Evolutionary conservation across 2,329 filamentous ascomycete genomes (phyloP), one percentile per base, ranked within the genome.

Genomic region (Phaeoacremonium minimum): DNA sequence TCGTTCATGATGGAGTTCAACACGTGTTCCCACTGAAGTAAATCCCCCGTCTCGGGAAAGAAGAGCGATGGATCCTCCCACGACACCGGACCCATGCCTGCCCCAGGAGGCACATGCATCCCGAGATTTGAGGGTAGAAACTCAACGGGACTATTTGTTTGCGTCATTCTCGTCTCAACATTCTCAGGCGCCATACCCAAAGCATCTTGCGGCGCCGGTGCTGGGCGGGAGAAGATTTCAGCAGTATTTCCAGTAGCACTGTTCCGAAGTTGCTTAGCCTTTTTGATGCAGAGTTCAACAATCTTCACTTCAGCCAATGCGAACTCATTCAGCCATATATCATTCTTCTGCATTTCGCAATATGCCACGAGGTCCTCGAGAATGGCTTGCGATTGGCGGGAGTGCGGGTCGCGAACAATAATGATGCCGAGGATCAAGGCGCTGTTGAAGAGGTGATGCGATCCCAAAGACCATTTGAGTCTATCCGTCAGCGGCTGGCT

Each of bases 401-500:
- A 48, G 18, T 50, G 43, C 5, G 60, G 60, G 20, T 65, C 42
- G 4, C 53, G 54, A 15, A 63, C 53, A 4, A 52, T 55, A 32
- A 63, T 53, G 26, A 63, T 52, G 6, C 59, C 59, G 2, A 63
- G 44, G 4, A 62, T 59, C 18, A 67, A 40, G 3, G 63, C 63
- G 38, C 61, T 64, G 40, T 66, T 66, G 48, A 65, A 66, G 6
- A 66, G 52, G 26, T 64, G 58, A 20, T 61, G 61, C 19, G 59
- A 52, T 2, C 56, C 60, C 0, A 61, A 38, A 5, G 53, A 53
- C 49, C 54, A 58, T 32, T 55, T 57, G 28, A 61, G 43, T 2
- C 60, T 49, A 18, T 63, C 60, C 0, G 48, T 56, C 12, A 56
- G 50, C 6, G 47, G 48, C 22, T 54, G 48, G 12, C 46, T 42